phyloP scores from a whole-genome alignment of 495 filamentous ascomycete species.

The Xylaria longipes region DNA sequence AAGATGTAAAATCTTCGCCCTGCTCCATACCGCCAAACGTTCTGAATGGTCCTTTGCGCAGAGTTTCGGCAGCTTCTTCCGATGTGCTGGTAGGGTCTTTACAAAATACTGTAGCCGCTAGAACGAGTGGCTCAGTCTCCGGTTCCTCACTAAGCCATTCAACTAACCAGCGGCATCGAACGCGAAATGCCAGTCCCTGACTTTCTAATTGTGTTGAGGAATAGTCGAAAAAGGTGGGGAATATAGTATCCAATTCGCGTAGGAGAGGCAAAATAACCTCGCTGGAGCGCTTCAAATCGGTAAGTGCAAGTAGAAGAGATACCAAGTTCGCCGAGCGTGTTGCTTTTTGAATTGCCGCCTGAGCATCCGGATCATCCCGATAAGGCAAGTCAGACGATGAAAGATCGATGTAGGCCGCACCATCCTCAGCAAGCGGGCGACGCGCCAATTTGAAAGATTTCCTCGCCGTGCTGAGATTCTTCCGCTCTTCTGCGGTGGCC shows the following conservation, averaged over 20 bases:
- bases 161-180: slow-evolving; percentile 30
- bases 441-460: slow-evolving; percentile 29
- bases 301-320: slow-evolving; percentile 32
- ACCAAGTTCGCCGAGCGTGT: slow-evolving; percentile 35
- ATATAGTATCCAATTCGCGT: slow-evolving; percentile 31
- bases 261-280: slow-evolving; percentile 22
- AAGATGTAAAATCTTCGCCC: neutral
- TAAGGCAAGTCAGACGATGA: slow-evolving; percentile 26
- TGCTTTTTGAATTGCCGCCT: slow-evolving; percentile 23
- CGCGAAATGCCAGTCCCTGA: slow-evolving; percentile 29
- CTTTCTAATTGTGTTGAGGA: neutral
- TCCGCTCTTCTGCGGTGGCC: slow-evolving; percentile 21
- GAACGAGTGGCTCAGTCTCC: slow-evolving; percentile 20
- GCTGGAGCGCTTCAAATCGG: slow-evolving; percentile 23
- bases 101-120: slow-evolving; percentile 34
- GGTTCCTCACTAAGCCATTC: slow-evolving; percentile 20
- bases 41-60: slow-evolving; percentile 32
- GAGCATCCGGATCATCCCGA: slow-evolving; percentile 18
- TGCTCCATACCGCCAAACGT: slow-evolving; percentile 26
- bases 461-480: slow-evolving; percentile 22
- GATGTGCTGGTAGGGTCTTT: neutral
- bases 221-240: slow-evolving; percentile 23
- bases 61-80: slow-evolving; percentile 8
- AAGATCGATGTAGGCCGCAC: slow-evolving; percentile 29
- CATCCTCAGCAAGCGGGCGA: slow-evolving; percentile 26